Base-by-base conservation (phyloP, 2,329 filamentous ascomycete genomes). In the Phialophora chinensis region DNA sequence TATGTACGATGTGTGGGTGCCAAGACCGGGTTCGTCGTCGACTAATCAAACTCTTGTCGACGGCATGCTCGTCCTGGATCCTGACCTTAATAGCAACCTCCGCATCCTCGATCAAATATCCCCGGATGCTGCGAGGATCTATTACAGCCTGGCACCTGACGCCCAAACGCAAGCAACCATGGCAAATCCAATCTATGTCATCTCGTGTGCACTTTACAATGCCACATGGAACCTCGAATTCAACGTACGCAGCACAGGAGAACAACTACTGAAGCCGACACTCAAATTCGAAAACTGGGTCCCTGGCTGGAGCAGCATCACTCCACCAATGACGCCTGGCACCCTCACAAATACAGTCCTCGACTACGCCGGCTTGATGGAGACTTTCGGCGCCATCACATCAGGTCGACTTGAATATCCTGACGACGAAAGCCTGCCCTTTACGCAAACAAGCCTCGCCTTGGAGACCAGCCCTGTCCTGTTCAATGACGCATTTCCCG, bases 51-150 rank as follows among this genome's bases (percentile, higher is more conserved):
- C 57, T 20, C 42, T 52, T 2, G 57, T 60, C 42, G 57, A 60
- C 12, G 57, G 57, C 14, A 38, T 25, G 57, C 42, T 60, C n/a
- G 47, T 60, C 25, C 25, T 60, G 7, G 57, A 60, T 35, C 29
- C 38, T 3, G 57, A 60, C 42, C 2, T 25, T 6, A 60, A 60
- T 25, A 49, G 57, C 42, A 52, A 60, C 47, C 57, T 60, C 20
- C 57, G 57, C 23, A 63, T 57, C 29, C 61, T 63, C 17, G 61
- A 63, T 38, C 50, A 56, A 14, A 63, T 25, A 14, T 63, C 61
- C 3, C 25, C 38, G 3, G 61, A 63, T 33, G 53, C 61, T 29
- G 53, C 61, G 14, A 33, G 20, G 35, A 63, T 63, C 17, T 63
- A 50, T 35, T 60, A 60, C 47, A 60, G 42, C 42, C 11, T 60